Evolutionary conservation across 768 basidiomycete species (phyloP).

Genomic region (Suillus decipiens): DNA sequence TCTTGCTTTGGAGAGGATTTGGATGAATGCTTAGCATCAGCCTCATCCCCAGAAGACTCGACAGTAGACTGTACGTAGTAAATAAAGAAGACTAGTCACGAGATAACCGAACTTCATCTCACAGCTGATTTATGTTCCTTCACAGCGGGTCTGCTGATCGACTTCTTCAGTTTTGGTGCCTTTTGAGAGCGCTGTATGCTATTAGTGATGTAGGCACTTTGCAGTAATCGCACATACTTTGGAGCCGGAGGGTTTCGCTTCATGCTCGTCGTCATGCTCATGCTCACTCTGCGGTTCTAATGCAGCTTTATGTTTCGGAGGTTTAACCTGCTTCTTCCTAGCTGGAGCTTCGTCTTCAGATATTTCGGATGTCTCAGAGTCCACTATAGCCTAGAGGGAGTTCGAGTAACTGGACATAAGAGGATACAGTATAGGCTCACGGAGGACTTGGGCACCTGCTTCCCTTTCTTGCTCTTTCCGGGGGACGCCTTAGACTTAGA

Average conservation of each 20-base stretch:
- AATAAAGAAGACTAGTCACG: background rate
- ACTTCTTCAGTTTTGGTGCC: background rate
- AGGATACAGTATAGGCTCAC: background rate
- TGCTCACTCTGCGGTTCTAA: background rate
- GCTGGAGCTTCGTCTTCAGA: slow-evolving; percentile 3
- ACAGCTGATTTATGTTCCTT: slow-evolving; percentile 14
- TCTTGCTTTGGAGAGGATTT: slow-evolving; percentile 14
- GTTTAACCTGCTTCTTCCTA: background rate
- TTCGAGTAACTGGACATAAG: background rate
- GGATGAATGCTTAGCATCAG: slow-evolving; percentile 1
- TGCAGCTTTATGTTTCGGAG: background rate
- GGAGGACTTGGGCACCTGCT: slow-evolving; percentile 3
- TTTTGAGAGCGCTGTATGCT: background rate
- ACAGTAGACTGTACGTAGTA: slow-evolving; percentile 22
- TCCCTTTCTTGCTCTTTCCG: background rate
- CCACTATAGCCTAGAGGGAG: background rate
- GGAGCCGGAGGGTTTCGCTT: background rate
- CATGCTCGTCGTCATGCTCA: background rate
- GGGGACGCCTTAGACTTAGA: background rate
- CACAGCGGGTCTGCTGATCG: background rate
- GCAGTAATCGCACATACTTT: background rate
- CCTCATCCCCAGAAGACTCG: slow-evolving; percentile 33
- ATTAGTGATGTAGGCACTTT: background rate
- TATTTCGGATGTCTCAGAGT: background rate
- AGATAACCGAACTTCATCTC: background rate